Evolutionary conservation across 305 asterid species (phyloP), one percentile per base, ranked within the genome.

Genomic region (Fraxinus floribunda): DNA sequence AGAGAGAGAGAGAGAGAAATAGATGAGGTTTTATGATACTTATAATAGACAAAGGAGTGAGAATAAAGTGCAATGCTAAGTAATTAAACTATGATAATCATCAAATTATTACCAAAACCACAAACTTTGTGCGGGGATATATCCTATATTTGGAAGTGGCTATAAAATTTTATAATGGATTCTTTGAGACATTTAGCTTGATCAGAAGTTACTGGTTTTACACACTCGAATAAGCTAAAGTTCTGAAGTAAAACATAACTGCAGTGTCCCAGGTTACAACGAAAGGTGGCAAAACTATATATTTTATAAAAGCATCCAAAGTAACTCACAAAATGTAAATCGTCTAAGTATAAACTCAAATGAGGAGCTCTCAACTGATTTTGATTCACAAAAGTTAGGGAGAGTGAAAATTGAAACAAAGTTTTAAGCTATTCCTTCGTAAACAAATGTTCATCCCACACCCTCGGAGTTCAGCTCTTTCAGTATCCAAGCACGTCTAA

Each of bases 301-400:
- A 32, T 7, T 15, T 24, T 18, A 30, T 41, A 79, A 38, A 74
- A 75, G 71, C 68, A 74, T 46, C 62, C 44, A 35, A 57, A 62
- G 76, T 11, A 78, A 77, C 66, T 72, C 76, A 72, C 41, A 4
- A 11, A 46, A 52, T 75, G 75, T 34, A 81, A 78, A 39, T 22
- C 22, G 38, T 24, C 7, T 29, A 3, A 41, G 49, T 4, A 71
- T 29, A 71, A 24, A 24, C 76, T 15, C 22, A 32, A 30, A 71
- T 71, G 10, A 32, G 39, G 76, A 71, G 41, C 41, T 32, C 41
- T 16, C 39, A 10, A 32, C 20, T 70, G 38, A 30, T 30, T 70
- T 29, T 15, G 39, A 15, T 29, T 70, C 2, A 71, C 13, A 32
- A 71, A 15, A 71, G 24, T 32, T 32, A 6, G 1, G 57, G 8